Evolutionary conservation across 2,329 filamentous ascomycete species (phyloP).

Genomic region (Fusarium scirpi): DNA sequence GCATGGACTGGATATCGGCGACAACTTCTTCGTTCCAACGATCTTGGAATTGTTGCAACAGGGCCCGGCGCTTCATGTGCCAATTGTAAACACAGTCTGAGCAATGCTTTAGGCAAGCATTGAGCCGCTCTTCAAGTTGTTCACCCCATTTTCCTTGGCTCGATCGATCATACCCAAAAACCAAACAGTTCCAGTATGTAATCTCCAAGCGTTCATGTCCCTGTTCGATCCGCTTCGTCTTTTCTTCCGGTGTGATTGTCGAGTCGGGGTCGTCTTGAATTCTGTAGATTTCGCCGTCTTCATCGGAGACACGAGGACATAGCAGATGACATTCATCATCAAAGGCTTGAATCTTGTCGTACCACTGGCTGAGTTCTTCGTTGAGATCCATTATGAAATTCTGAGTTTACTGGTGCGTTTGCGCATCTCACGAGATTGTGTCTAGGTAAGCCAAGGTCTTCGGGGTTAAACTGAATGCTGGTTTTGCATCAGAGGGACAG

Average conservation of each 20-base stretch:
- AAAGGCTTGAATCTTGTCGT: conserved; percentile 58
- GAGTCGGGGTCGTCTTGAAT: conserved; percentile 62
- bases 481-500: conserved; percentile 15
- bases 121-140: conserved; percentile 69
- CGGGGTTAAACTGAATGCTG: conserved; percentile 4
- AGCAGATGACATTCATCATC: conserved; percentile 70
- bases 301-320: conserved; percentile 72
- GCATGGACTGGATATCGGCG: conserved; percentile 64
- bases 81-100: conserved; percentile 79
- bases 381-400: conserved; percentile 53
- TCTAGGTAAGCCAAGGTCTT: conserved; percentile 10
- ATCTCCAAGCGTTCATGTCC: conserved; percentile 68
- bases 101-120: conserved; percentile 71
- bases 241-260: conserved; percentile 63
- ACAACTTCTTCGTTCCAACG: conserved; percentile 64
- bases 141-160: conserved; percentile 69
- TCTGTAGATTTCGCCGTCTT: conserved; percentile 73
- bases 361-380: conserved; percentile 59
- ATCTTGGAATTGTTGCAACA: conserved; percentile 73
- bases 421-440: conserved; percentile 39
- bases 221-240: conserved; percentile 65
- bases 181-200: conserved; percentile 75
- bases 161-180: conserved; percentile 74
- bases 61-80: conserved; percentile 74
- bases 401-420: conserved; percentile 28